Conservation (phyloP, 164 flowering plant genomes). For the Berberis thunbergii region DNA sequence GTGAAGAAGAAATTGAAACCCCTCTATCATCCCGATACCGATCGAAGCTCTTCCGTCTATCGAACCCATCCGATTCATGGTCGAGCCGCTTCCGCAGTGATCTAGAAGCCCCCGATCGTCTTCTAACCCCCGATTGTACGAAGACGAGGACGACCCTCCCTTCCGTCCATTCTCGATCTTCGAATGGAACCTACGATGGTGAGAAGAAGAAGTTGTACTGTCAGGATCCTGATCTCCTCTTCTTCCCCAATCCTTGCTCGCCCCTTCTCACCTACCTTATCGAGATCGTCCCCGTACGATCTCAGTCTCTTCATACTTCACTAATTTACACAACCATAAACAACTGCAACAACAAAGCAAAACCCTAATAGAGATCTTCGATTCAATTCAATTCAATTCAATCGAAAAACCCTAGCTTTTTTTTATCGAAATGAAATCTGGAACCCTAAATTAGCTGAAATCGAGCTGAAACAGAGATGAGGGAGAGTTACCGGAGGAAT, state of each 20-base stretch:
- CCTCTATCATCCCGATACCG: conserved; percentile 37
- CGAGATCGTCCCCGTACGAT: conserved; percentile 61
- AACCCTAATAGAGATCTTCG: no score
- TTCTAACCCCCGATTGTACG: conserved; percentile 43
- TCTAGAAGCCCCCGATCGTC: conserved; percentile 45
- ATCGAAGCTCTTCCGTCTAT: conserved; percentile 47
- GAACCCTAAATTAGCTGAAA: background rate
- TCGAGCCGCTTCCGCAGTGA: conserved; percentile 40
- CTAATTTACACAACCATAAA: background rate
- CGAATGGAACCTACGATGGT: conserved; percentile 38
- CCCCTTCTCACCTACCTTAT: conserved; percentile 29
- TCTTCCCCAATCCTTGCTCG: conserved; percentile 30
- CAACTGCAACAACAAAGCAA: no score
- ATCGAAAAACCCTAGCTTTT: conserved; percentile 2
- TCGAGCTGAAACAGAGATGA: background rate
- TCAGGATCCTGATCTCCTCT: conserved; percentile 39
- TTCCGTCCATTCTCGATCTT: conserved; percentile 41
- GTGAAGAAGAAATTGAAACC: conserved; percentile 28
- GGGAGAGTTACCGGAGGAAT: background rate
- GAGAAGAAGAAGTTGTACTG: conserved; percentile 17
- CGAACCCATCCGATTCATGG: conserved; percentile 50
- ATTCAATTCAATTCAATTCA: no score
- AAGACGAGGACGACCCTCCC: conserved; percentile 33
- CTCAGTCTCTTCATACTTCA: conserved; percentile 62
- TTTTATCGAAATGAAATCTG: background rate